Base-by-base conservation (phyloP, 2,329 filamentous ascomycete genomes). In the Trichoderma oligosporum region DNA sequence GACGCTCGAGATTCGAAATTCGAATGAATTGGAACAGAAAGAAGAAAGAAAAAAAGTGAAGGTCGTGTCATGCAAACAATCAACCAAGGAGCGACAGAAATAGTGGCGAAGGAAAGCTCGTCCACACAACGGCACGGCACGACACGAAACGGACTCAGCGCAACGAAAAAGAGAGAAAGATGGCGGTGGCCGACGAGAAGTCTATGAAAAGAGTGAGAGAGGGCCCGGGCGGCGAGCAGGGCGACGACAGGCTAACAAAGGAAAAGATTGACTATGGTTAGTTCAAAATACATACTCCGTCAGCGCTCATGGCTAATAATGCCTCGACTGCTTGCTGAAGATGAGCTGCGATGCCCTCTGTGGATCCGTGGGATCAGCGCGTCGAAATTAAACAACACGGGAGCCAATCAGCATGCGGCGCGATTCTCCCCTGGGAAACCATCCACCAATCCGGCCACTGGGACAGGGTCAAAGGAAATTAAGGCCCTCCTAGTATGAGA, bases 341-440 rank as follows among this genome's bases (percentile, higher is more conserved):
- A 57, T 36, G 54, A 46, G 27, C 38, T 44, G 41, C 46, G 41
- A 53, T 53, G 48, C 53, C 20, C 52, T 39, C 7, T 25, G 52
- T 59, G 53, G 57, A 59, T 14, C 31, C 52, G 46, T 47, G 39
- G 49, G 56, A 58, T 58, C 48, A 51, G 47, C 42, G 59, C 58
- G 58, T 60, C 57, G 44, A 53, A 65, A 61, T 63, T 64, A 61
- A 65, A 65, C 64, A 60, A 61, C 45, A 62, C 64, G 27, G 48
- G 60, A 48, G 49, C 67, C 66, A 68, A 69, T 69, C 60, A 66
- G 56, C 56, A 25, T 24, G 49, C 41, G 38, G 51, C 48, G 22
- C 49, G 64, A 55, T 62, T 63, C 60, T 64, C 63, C 63, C 63
- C 63, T 35, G 41, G 55, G n/a, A 33, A 38, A 16, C 25, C 36